These are phyloP conservation scores for Trichoderma breve DNA, from an alignment of 2,329 filamentous ascomycete genomes.

Conservation along the genomic window DNA sequence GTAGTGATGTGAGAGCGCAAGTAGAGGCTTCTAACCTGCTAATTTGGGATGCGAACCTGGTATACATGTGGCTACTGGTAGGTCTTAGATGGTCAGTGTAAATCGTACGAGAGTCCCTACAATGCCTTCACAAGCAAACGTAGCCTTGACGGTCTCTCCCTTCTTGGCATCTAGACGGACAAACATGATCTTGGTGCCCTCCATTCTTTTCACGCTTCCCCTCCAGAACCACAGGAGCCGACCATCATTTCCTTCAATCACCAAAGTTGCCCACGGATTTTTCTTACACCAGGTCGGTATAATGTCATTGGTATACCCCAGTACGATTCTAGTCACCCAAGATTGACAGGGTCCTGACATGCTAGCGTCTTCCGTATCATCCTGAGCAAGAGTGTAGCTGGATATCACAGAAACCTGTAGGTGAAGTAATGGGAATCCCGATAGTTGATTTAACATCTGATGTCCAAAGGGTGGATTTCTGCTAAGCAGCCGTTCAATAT, in stretches of 20 bases:
- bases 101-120: slow-evolving; percentile 54
- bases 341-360: background rate
- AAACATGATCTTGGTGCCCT: slow-evolving; percentile 52
- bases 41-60: background rate
- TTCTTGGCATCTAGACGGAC: slow-evolving; percentile 51
- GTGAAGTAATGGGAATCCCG: slow-evolving; percentile 63
- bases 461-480: slow-evolving; percentile 82
- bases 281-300: slow-evolving; percentile 62
- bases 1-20: background rate
- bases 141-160: slow-evolving; percentile 59
- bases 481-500: slow-evolving; percentile 73
- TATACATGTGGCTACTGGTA: background rate
- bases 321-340: slow-evolving; percentile 57
- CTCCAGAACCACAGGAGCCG: slow-evolving; percentile 66
- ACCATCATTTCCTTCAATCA: slow-evolving; percentile 58
- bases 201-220: slow-evolving; percentile 62
- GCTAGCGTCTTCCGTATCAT: background rate
- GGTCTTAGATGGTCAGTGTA: slow-evolving; percentile 18
- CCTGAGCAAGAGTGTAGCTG: slow-evolving; percentile 6
- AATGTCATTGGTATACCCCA: slow-evolving; percentile 69
- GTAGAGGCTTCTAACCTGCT: background rate
- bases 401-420: slow-evolving; percentile 39
- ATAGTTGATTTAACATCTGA: slow-evolving; percentile 62
- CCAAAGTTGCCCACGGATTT: slow-evolving; percentile 67
- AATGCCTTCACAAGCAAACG: slow-evolving; percentile 83